These are phyloP conservation scores for Beauveria sp. DNA, from an alignment of 2,329 filamentous ascomycete species.

Conservation along the genomic window DNA sequence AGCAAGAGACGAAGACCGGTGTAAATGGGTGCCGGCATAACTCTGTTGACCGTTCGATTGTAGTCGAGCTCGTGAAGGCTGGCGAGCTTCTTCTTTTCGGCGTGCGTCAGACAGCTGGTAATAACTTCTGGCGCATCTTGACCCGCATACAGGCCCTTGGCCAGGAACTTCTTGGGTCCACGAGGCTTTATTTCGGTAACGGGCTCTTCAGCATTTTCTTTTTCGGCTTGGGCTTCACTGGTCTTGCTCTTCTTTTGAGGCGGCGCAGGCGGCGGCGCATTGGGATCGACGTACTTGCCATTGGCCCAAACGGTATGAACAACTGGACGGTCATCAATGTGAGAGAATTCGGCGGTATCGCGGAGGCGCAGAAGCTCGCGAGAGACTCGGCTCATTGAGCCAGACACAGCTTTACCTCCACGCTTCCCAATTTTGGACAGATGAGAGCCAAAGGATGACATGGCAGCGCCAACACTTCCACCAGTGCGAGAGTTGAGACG, in stretches of 20 bases:
- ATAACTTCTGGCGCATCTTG: conserved; percentile 52
- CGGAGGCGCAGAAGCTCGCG: conserved; percentile 53
- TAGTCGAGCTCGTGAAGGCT: conserved; percentile 39
- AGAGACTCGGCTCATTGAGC: conserved; percentile 37
- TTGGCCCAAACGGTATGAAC: conserved; percentile 56
- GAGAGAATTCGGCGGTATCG: conserved; percentile 55
- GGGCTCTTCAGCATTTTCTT: conserved; percentile 31
- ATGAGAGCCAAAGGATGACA: conserved; percentile 38
- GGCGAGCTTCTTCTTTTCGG: conserved; percentile 45
- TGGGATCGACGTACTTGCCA: conserved; percentile 50
- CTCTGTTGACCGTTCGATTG: conserved; percentile 43
- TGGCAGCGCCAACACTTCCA: conserved; percentile 29
- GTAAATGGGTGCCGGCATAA: conserved; percentile 72
- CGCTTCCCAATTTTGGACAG: conserved; percentile 53
- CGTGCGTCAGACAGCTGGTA: conserved; percentile 38
- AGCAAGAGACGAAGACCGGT: conserved; percentile 64
- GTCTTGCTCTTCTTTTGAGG: conserved; percentile 28
- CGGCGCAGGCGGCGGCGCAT: conserved; percentile 31
- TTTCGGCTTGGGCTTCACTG: conserved; percentile 16
- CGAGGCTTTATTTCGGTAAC: conserved; percentile 32
- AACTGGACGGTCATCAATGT: conserved; percentile 51
- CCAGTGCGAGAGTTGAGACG: conserved; percentile 36
- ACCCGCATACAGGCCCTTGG: conserved; percentile 80
- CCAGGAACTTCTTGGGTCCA: conserved; percentile 66
- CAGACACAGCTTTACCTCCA: conserved; percentile 45